Evolutionary conservation across 2,329 filamentous ascomycete species (phyloP), one percentile per base, ranked within the genome.

Genomic region (Aureobasidium sp.): DNA sequence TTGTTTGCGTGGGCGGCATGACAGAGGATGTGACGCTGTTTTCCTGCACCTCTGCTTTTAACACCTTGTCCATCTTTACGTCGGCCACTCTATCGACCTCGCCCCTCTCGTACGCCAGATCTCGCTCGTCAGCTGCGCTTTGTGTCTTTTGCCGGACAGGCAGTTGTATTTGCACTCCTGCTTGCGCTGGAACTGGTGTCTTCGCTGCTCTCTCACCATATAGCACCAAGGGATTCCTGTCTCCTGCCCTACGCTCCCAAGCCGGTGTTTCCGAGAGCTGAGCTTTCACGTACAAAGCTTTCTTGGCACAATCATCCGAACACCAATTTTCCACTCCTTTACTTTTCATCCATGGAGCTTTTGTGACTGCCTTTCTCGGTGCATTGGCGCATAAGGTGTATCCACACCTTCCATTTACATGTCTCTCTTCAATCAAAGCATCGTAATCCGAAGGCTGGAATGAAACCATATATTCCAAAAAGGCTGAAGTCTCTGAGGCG

Each of bases 371-470:
- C 27, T 64, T 60, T 3, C 81, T 79, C 43, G 85, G 86, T n/a
- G 84, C 80, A 17, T 81, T 81, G 0, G 84, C 76, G 73, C 94
- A 99, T 32, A 97, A 81, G 0, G 84, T 80, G 72, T 97, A 97
- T 1, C 92, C 94, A 76, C 94, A 99, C 24, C 84, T 81, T 47
- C 82, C 84, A 68, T 90, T 87, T 67, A 90, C 88, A 73, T 96
- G 95, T 69, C 94, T 89, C 78, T 99, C 94, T 66, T 88, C 83
- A 64, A 97, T 86, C 55, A 97, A 79, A 66, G 90, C 88, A 71
- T 96, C 91, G 77, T 95, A 96, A 77, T 99, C 93, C 59, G 83
- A 82, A 0, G 92, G 90, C 72, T 93, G 90, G 75, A 97, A 97
- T 47, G 85, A 80, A 10, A 82, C 77, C 27, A 97, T 77, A 39